Percentiles rank a stretch among this genome's conserved stretches.
Evolutionary conservation across 805 yeast genomes (phyloP).

Genomic region (Wickerhamomyces strasburgensis): DNA sequence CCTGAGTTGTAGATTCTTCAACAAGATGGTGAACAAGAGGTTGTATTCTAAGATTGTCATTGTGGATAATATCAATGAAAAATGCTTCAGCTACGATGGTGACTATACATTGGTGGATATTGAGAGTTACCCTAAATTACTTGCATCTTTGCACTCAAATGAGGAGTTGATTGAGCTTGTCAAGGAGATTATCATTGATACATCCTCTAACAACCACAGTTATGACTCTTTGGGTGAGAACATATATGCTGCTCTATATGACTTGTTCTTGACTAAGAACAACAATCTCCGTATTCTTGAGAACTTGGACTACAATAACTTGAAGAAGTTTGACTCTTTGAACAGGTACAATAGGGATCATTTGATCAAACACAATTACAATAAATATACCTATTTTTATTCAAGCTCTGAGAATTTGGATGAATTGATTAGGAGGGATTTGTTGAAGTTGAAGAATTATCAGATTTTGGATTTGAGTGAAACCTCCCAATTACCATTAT

Average conservation of each 20-base stretch:
- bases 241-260: conserved; percentile 23
- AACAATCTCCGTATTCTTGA: conserved; percentile 22
- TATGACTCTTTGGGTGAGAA: conserved; percentile 21
- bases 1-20: conserved; percentile 24
- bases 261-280: conserved; percentile 23
- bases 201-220: conserved; percentile 20
- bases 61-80: conserved; percentile 21
- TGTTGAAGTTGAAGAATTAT: conserved; percentile 20
- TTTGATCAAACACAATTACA: conserved; percentile 23
- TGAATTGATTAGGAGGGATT: conserved; percentile 16
- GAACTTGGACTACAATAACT: conserved; percentile 22
- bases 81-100: conserved; percentile 19
- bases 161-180: conserved; percentile 20
- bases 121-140: conserved; percentile 22
- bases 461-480: conserved; percentile 22
- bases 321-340: conserved; percentile 25
- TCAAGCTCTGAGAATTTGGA: conserved; percentile 12
- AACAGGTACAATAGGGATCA: conserved; percentile 22
- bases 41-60: conserved; percentile 24
- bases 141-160: conserved; percentile 26
- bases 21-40: conserved; percentile 22
- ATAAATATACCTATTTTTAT: conserved; percentile 22
- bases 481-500: conserved; percentile 18
- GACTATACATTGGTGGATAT: conserved; percentile 22
- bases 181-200: conserved; percentile 24